These are phyloP conservation scores for Onygena corvina DNA, from an alignment of 2,329 filamentous ascomycete species.

Conservation along the genomic window DNA sequence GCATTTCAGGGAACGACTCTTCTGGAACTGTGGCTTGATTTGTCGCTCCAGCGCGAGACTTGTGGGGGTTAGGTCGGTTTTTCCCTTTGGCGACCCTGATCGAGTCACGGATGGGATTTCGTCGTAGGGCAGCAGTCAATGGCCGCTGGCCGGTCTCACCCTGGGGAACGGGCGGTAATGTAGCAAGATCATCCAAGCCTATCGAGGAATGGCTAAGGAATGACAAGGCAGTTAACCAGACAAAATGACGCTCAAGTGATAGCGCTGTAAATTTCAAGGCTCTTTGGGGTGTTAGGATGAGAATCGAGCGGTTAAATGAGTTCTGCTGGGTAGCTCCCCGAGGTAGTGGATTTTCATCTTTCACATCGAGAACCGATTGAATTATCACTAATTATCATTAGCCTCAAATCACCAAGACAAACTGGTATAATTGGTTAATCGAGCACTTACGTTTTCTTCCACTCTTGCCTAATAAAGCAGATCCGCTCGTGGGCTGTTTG, in stretches of 20 bases:
- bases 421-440: background rate
- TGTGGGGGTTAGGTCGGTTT: constrained; percentile 32
- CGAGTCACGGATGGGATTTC: constrained; percentile 66
- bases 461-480: constrained; percentile 81
- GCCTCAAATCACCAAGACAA: constrained; percentile 15
- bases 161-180: constrained; percentile 43
- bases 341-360: constrained; percentile 78
- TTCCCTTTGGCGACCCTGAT: constrained; percentile 77
- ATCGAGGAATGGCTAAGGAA: constrained; percentile 87
- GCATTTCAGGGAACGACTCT: constrained; percentile 16
- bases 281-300: constrained; percentile 85
- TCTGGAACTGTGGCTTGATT: constrained; percentile 27
- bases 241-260: constrained; percentile 72
- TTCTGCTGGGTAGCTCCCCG: constrained; percentile 46
- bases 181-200: constrained; percentile 60
- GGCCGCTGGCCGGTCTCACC: constrained; percentile 27
- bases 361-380: constrained; percentile 92
- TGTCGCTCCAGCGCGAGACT: constrained; percentile 30
- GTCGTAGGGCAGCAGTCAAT: constrained; percentile 40
- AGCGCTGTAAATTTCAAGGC: constrained; percentile 89
- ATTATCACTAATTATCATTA: constrained; percentile 57
- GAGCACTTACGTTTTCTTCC: constrained; percentile 67
- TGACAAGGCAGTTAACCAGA: constrained; percentile 88
- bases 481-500: constrained; percentile 83
- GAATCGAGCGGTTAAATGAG: constrained; percentile 82